Evolutionary conservation across 2,329 filamentous ascomycete genomes (phyloP).

Genomic region (Pestalotiopsis fici): DNA sequence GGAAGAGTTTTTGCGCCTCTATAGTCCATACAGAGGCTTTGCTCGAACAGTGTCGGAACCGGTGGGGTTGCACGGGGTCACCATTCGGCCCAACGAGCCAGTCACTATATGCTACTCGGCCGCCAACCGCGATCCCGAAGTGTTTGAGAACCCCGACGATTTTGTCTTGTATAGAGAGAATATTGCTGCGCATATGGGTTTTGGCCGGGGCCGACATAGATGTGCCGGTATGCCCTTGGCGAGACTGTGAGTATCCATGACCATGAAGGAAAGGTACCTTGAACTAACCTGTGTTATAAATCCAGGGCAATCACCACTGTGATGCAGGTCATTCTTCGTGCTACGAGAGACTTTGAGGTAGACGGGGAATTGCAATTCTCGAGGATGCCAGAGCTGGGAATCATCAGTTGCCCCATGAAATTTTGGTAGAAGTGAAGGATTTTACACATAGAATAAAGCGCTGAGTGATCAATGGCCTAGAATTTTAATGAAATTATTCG

Average conservation of each 20-base stretch:
- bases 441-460: too few relatives aligned
- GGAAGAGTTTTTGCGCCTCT: constrained; percentile 21
- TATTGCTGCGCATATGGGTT: constrained; percentile 17
- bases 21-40: constrained; percentile 18
- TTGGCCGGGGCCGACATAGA: constrained; percentile 20
- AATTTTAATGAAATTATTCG: too few relatives aligned
- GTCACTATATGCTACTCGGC: constrained; percentile 18
- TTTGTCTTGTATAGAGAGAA: constrained; percentile 19
- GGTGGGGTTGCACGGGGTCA: constrained; percentile 11
- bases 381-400: constrained; percentile 22
- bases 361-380: constrained; percentile 18
- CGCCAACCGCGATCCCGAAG: constrained; percentile 18
- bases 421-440: background rate
- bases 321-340: constrained; percentile 13
- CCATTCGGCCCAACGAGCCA: constrained; percentile 15
- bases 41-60: background rate
- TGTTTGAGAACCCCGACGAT: constrained; percentile 18
- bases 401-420: constrained; percentile 19
- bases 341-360: constrained; percentile 16
- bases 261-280: too few relatives aligned
- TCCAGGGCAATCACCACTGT: constrained; percentile 13
- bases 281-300: too few relatives aligned
- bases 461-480: too few relatives aligned
- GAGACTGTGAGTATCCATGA: constrained; percentile 13
- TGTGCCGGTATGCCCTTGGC: constrained; percentile 21